Base-by-base conservation (phyloP, 805 yeast genomes). In the Lipomyces starkeyi region DNA sequence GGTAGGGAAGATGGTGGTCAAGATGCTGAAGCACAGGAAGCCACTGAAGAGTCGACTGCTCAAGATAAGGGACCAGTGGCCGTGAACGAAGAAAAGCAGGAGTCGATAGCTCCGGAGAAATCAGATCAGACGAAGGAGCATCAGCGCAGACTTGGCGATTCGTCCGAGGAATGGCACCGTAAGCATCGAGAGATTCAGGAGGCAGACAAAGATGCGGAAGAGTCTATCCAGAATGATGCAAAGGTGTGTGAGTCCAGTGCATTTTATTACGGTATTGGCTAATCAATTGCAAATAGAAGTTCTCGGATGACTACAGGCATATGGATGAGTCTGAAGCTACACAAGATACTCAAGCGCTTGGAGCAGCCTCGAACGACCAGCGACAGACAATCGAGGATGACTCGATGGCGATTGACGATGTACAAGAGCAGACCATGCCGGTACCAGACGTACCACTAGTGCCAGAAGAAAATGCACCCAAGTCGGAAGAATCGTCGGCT, bases 111-210 rank as follows among this genome's bases (percentile, higher is more conserved):
- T 1, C 22, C 29, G 25, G 61, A 60, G n/a, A 52, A 62, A 17
- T 29, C 56, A 17, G 29, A 35, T 8, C 64, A 27, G 17, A 20
- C 52, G 20, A 27, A 65, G 20, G 47, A 34, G 7, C 61, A 64
- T 53, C 82, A 94, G 79, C 91, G 91, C 77, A 93, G 93, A 76
- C 83, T 95, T 14, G 98, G 99, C 62, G 98, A 93, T 78, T 86
- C 97, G 0, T 77, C 93, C 80, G 91, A 94, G 74, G 97, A 93
- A 76, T 94, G 90, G 80, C 96, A 94, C 76, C 90, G 91, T 76
- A 89, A 97, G 74, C 88, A 90, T 71, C 92, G 91, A 77, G 97
- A 93, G 73, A 94, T 95, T 69, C 83, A 88, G 72, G 93, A 91
- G 71, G 86, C 91, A 13, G 67, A 59, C 22, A 35, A 55, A 57